phyloP scores from a whole-genome alignment of 306 rosid genomes.

The Dalbergia oliveri region DNA sequence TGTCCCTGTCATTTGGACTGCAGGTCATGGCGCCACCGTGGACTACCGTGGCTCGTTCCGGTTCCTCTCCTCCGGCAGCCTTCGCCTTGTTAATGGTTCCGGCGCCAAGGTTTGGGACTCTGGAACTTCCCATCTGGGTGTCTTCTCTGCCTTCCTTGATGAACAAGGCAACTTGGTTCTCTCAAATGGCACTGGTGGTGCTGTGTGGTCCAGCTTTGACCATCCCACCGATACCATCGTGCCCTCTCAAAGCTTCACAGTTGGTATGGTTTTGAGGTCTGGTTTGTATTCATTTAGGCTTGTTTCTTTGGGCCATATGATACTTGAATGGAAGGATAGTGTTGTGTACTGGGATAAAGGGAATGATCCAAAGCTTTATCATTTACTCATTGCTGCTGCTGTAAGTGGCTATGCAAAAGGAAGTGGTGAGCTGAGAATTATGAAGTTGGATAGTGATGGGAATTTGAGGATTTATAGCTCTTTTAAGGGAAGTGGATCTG shows the following conservation, averaged over 20 bases:
- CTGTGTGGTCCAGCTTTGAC: not conserved
- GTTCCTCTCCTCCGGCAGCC: constrained; percentile 40
- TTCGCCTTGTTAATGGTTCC: constrained; percentile 53
- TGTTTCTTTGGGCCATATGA: no score
- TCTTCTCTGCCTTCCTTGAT: constrained; percentile 55
- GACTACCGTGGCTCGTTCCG: constrained; percentile 55
- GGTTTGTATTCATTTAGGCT: no score
- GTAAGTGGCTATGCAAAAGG: no score
- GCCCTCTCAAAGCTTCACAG: not conserved
- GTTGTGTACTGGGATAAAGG: no score
- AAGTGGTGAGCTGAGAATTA: no score
- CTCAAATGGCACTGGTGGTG: constrained; percentile 14
- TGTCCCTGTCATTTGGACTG: constrained; percentile 61
- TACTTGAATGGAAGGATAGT: no score
- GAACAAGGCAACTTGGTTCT: constrained; percentile 59
- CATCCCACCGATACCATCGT: not conserved
- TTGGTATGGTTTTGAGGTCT: no score
- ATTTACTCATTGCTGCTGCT: no score
- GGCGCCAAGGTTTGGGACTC: constrained; percentile 58
- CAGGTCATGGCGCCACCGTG: constrained; percentile 39
- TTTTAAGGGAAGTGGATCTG: no score
- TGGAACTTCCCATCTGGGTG: constrained; percentile 54
- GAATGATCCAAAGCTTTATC: no score
- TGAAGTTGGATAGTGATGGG: no score
- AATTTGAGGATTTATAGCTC: no score